These are phyloP conservation scores for Naganishia albida DNA, from an alignment of 1,284 basidiomycete genomes.

Conservation along the genomic window DNA sequence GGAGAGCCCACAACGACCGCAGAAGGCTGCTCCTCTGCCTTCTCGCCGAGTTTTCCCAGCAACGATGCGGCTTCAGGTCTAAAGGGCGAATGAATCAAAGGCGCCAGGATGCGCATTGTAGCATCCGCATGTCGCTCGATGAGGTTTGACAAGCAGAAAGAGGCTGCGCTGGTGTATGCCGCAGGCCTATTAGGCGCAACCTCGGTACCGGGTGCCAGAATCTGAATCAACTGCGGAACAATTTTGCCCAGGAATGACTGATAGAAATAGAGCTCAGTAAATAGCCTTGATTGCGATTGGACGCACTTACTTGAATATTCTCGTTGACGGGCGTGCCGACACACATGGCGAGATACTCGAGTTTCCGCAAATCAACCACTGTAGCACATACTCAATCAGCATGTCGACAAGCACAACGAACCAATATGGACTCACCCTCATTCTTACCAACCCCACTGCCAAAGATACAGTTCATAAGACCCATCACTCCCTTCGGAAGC, in stretches of 20 bases:
- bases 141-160: conserved; percentile 41
- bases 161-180: conserved; percentile 42
- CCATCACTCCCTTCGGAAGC: conserved; percentile 43
- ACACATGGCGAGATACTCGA: conserved; percentile 45
- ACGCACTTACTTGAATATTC: conserved; percentile 36
- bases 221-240: conserved; percentile 33
- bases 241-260: conserved; percentile 41
- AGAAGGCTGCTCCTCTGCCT: conserved; percentile 19
- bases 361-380: conserved; percentile 43
- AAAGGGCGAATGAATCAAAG: conserved; percentile 26
- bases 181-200: conserved; percentile 30
- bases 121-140: conserved; percentile 35
- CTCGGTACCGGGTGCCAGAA: conserved; percentile 35
- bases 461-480: conserved; percentile 46
- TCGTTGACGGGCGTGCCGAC: conserved; percentile 40
- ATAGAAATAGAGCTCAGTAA: conserved; percentile 3
- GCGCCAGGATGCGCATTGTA: conserved; percentile 31
- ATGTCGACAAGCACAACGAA: background rate
- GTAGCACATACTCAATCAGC: background rate
- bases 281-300: background rate
- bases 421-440: conserved; percentile 31
- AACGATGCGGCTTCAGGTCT: conserved; percentile 5
- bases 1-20: conserved; percentile 17
- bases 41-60: background rate
- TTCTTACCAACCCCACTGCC: conserved; percentile 39